Evolutionary conservation across 768 basidiomycete genomes (phyloP).

Genomic region (Termitomyces sp.): DNA sequence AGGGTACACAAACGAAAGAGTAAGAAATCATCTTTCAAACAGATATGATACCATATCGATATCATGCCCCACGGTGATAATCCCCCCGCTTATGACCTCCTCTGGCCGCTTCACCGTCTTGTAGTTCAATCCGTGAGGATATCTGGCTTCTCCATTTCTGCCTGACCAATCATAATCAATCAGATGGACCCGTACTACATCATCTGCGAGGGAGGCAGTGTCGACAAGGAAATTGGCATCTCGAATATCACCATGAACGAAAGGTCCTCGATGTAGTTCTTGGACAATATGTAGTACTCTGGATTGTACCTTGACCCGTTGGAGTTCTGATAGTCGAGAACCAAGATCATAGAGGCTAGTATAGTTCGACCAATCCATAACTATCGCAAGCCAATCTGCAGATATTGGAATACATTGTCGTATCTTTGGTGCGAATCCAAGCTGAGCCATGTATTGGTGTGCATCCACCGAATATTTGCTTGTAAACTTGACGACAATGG

Average conservation of each 20-base stretch:
- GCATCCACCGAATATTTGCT: not conserved
- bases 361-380: not conserved
- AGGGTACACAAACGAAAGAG: too few species aligned
- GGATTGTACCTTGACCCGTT: not conserved
- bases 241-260: not conserved
- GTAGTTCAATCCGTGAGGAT: not conserved
- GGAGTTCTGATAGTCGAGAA: not conserved
- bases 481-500: not conserved
- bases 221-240: not conserved
- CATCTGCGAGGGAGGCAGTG: not conserved
- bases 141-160: not conserved
- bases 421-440: too few species aligned
- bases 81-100: not conserved
- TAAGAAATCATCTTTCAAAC: not conserved
- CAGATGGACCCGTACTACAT: not conserved
- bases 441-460: not conserved
- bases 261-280: not conserved
- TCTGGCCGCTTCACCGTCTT: not conserved
- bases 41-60: not conserved
- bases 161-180: not conserved
- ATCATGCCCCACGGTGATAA: not conserved
- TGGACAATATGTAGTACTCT: not conserved
- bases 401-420: too few species aligned
- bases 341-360: not conserved
- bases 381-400: not conserved